A percentile compares a stretch with the other conserved stretches of the same genome.
Conservation (phyloP, 2,329 filamentous ascomycete genomes). For the Colletotrichum sp. region DNA sequence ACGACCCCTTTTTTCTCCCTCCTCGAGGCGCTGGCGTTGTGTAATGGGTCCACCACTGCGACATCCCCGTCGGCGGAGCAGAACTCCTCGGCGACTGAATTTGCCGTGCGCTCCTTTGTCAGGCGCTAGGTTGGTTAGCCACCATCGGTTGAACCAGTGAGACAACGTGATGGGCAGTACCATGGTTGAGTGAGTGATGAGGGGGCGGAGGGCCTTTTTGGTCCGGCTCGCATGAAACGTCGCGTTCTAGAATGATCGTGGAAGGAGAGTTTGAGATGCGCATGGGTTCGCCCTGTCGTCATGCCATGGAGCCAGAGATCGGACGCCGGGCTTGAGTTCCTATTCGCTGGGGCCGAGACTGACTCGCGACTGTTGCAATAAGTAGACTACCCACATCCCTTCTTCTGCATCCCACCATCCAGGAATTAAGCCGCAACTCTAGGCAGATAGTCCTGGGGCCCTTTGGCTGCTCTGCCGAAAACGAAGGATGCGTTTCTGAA, state of each 20-base stretch:
- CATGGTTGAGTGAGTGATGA: background rate
- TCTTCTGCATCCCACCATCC: background rate
- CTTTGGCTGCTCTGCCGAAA: background rate
- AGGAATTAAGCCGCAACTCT: background rate
- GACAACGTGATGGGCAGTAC: background rate
- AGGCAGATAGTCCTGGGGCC: background rate
- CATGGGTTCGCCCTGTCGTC: background rate
- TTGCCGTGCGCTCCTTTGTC: background rate
- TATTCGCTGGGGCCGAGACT: background rate
- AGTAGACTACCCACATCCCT: background rate
- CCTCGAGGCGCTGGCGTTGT: background rate
- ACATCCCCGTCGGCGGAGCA: background rate
- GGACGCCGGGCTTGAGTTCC: background rate
- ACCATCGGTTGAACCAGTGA: background rate
- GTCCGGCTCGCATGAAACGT: constrained; percentile 10
- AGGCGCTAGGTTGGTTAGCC: background rate
- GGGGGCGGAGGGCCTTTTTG: background rate
- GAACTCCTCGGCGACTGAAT: background rate
- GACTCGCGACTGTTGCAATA: background rate
- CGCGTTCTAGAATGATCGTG: constrained; percentile 8
- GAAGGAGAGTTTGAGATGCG: constrained; percentile 3
- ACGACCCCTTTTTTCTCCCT: background rate
- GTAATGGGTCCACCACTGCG: background rate
- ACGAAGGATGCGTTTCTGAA: background rate
- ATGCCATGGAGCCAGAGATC: background rate